Conservation (phyloP, 768 basidiomycete species). For the Serendipita sp. region DNA sequence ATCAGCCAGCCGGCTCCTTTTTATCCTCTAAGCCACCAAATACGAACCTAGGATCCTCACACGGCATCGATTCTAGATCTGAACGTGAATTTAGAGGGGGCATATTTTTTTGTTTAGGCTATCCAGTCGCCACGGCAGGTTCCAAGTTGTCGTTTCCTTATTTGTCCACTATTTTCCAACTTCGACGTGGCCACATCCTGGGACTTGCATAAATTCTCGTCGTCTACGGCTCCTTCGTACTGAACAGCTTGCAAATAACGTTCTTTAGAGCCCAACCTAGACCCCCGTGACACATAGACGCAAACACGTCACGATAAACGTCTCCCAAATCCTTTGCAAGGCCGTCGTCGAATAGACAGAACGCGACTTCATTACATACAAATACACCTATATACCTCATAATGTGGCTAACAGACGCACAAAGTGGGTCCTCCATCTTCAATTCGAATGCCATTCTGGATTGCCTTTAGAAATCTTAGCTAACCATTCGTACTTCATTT, state of each 20-base stretch:
- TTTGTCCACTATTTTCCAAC: background rate
- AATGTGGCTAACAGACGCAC: conserved; percentile 41
- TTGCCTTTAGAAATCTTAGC: background rate
- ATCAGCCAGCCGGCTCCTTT: too few species aligned
- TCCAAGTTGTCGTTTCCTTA: background rate
- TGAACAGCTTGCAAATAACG: background rate
- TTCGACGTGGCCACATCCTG: background rate
- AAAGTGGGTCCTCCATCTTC: conserved; percentile 21
- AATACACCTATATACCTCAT: background rate
- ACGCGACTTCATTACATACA: background rate
- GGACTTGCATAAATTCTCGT: background rate
- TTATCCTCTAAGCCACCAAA: too few species aligned
- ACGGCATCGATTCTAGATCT: too few species aligned
- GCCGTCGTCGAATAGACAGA: background rate
- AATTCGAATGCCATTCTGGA: too few species aligned
- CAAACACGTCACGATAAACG: background rate
- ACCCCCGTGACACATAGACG: background rate
- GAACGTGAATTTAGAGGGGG: too few species aligned
- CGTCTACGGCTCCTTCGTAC: background rate
- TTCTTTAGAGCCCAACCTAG: background rate
- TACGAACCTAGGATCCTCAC: too few species aligned
- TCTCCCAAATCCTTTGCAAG: background rate
- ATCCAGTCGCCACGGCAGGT: too few species aligned
- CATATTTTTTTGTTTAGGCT: too few species aligned
- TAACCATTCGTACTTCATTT: background rate